Base-by-base conservation (phyloP, 2,329 filamentous ascomycete genomes). In the Xylariaceae sp. region DNA sequence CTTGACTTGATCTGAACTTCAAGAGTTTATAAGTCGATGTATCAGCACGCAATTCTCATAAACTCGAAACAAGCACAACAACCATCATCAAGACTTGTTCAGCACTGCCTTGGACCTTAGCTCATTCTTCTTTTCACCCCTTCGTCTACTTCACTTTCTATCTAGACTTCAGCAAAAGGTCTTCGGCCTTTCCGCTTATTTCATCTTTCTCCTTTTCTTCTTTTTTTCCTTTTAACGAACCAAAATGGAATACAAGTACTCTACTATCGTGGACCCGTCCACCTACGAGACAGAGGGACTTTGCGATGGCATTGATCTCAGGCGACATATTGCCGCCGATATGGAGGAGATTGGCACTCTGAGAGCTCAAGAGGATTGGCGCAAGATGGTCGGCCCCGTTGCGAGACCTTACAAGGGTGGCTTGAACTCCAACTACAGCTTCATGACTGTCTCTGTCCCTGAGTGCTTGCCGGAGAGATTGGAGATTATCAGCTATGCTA, bases 391-490 rank as follows among this genome's bases (percentile, higher is more conserved):
- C 16, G 48, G 46, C 1, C 65, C 66, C 0, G 39, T 68, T 4
- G 40, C 14, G 1, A 31, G 51, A 5, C 48, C 47, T 5, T 70
- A 66, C 44, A 56, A 62, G 16, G 68, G 68, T n/a, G 61, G 59
- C 0, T 54, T 71, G 11, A 62, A 61, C 0, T 40, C 51, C 1
- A 45, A 34, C 10, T 63, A 48, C 41, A 63, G 48, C 45, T 70
- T 73, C 50, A 65, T 72, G 11, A 33, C 49, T 1, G 62, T 66
- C 2, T 51, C 66, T 1, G 47, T 73, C 3, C 70, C 71, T 2
- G 70, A 74, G 43, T 70, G 67, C 48, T 49, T 69, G 3, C 71
- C 71, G 6, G 69, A 72, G 13, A 57, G 71, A 31, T 57, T 75
- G 2, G 70, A 72, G 53, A 61, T 73, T 18, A 49, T 72, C n/a